Conservation (phyloP, 176 grass and related monocot species). For the Saccharum officinarum region DNA sequence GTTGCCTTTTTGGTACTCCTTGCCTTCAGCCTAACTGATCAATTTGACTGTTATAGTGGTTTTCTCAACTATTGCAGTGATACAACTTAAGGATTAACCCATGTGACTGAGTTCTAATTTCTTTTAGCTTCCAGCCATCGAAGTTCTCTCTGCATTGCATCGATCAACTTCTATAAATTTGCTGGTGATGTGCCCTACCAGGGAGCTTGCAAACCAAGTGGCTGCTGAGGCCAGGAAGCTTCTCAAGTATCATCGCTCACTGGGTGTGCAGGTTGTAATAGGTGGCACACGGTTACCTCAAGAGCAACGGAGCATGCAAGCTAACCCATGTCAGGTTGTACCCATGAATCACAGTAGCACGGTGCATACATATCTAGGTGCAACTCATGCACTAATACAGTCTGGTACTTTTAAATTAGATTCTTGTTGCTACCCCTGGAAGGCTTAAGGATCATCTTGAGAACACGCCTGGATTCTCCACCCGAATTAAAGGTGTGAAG, state of each 20-base stretch:
- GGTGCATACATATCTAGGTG: conserved; percentile 15
- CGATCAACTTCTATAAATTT: conserved; percentile 81
- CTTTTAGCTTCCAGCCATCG: conserved; percentile 92
- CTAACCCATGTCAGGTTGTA: conserved; percentile 83
- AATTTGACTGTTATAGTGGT: conserved; percentile 22
- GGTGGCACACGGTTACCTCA: conserved; percentile 73
- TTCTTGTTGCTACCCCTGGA: conserved; percentile 93
- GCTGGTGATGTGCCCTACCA: conserved; percentile 80
- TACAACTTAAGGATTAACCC: conserved; percentile 5
- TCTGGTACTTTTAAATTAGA: conserved; percentile 42
- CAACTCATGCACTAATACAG: conserved; percentile 24
- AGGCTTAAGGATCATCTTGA: conserved; percentile 95
- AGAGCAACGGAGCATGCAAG: conserved; percentile 79
- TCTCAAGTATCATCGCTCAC: conserved; percentile 75
- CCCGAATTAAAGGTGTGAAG: conserved; percentile 80
- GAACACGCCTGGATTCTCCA: conserved; percentile 81
- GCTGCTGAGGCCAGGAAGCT: conserved; percentile 88
- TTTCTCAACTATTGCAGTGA: conserved; percentile 14
- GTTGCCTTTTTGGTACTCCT: conserved; percentile 93
- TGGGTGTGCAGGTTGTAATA: conserved; percentile 89
- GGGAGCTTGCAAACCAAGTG: conserved; percentile 91
- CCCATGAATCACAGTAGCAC: conserved; percentile 16
- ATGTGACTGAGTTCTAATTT: conserved; percentile 36
- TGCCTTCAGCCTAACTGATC: conserved; percentile 13
- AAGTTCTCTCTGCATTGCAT: conserved; percentile 72